Evolutionary conservation across 805 yeast genomes (phyloP).

Genomic region (Ogataea haglerorum): DNA sequence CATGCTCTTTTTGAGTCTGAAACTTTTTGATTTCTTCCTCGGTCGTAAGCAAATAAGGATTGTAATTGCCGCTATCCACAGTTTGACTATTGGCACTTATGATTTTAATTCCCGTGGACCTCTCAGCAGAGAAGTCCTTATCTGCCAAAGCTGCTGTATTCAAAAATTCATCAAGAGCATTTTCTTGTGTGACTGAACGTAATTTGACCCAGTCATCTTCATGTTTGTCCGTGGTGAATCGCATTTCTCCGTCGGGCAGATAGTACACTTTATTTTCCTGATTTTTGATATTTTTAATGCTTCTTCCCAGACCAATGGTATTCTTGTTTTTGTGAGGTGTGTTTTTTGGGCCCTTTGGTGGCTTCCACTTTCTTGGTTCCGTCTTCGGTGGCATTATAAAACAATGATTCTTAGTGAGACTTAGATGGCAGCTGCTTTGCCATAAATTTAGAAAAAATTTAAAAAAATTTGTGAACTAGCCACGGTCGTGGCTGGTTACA

Average conservation of each 20-base stretch:
- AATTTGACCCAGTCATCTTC: conserved; percentile 88
- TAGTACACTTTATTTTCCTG: conserved; percentile 65
- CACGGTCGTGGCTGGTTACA: conserved; percentile 1
- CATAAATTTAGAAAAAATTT: not conserved
- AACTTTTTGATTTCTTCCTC: conserved; percentile 64
- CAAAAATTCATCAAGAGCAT: conserved; percentile 88
- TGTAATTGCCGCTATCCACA: conserved; percentile 51
- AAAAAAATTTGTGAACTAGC: conserved; percentile 7
- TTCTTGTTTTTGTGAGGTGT: conserved; percentile 80
- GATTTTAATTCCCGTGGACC: conserved; percentile 76
- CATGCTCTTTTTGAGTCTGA: conserved; percentile 63
- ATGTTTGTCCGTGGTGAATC: conserved; percentile 81
- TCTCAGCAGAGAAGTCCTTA: conserved; percentile 93
- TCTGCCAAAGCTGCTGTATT: conserved; percentile 95
- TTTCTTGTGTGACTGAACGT: conserved; percentile 92
- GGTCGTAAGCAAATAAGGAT: conserved; percentile 59
- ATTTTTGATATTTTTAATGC: conserved; percentile 71
- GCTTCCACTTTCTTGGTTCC: conserved; percentile 71
- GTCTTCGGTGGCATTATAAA: conserved; percentile 39
- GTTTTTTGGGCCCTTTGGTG: conserved; percentile 92
- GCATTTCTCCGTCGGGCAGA: conserved; percentile 82
- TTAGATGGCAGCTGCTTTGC: not conserved
- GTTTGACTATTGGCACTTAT: conserved; percentile 73
- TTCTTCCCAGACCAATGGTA: conserved; percentile 79
- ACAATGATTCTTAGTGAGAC: not conserved